Evolutionary conservation across 2,329 filamentous ascomycete genomes (phyloP), one percentile per base, ranked within the genome.

Genomic region (Neoascochyta sp.): DNA sequence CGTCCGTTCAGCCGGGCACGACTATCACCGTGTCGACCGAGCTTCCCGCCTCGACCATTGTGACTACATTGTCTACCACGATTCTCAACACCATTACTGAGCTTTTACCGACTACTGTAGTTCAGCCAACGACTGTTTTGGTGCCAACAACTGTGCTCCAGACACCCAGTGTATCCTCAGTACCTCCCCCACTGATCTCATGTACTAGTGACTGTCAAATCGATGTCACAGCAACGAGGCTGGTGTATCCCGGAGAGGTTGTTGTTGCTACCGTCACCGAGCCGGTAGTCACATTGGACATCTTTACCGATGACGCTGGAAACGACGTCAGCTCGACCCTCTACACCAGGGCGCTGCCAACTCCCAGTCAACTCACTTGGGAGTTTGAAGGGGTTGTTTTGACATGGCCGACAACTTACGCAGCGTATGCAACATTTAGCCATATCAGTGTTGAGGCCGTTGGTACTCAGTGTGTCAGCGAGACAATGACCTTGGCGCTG

Each of bases 371-470:
- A 7, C 27, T 61, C 4, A 60, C 52, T 4, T 63, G 59, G 59
- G 34, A 30, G 1, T 56, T 43, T 12, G 33, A 41, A 0, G 47
- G 43, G 0, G 52, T 57, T 0, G 27, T 41, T 4, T 24, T 63
- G 23, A 62, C 57, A 1, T 62, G 42, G 9, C 58, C 58, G 1
- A 63, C 58, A 1, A 36, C 36, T 0, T 63, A 63, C 27, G 44
- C 48, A 5, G 52, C 45, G 2, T 63, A 63, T 18, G 39, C 33
- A 8, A 48, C 48, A 1, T 62, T 61, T 28, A 58, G 44, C 13
- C 47, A 53, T 14, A 26, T 57, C 4, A 39, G 39, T 5, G 49
- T 59, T 5, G 38, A 39, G 7, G 32, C 55, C 1, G 13, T 57
- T 5, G 40, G 29, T 0, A 40, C 47, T 13, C 38, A 21, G 12